Conservation (phyloP, 805 yeast species). For the Gaillardinia entomophila region DNA sequence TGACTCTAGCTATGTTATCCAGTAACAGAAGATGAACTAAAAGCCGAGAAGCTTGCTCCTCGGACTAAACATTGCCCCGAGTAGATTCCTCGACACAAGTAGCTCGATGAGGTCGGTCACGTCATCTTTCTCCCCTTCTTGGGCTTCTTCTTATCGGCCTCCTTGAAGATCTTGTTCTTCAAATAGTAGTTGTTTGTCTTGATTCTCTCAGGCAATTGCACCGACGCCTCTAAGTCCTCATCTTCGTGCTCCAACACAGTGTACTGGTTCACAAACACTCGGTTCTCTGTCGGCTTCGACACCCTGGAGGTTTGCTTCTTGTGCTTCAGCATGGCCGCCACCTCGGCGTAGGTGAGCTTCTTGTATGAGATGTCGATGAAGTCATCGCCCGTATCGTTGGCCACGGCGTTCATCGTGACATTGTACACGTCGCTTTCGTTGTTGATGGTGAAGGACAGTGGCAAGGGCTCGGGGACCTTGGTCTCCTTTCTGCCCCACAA, state of each 20-base stretch:
- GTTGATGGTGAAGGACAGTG: not conserved
- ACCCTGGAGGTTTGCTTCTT: constrained; percentile 13
- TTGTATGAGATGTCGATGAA: constrained; percentile 31
- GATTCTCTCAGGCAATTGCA: constrained; percentile 7
- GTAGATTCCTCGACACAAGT: too few relatives aligned
- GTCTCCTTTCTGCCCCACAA: not conserved
- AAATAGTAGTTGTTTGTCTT: constrained; percentile 15
- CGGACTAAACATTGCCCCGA: too few relatives aligned
- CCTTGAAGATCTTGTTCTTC: constrained; percentile 12
- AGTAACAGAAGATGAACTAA: too few relatives aligned
- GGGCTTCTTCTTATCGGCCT: constrained; percentile 7
- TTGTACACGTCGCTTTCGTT: not conserved
- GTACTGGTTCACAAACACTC: constrained; percentile 10
- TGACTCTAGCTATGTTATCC: constrained; percentile 9
- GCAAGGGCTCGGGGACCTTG: not conserved
- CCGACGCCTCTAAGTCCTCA: constrained; percentile 4
- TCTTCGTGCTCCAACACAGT: constrained; percentile 9
- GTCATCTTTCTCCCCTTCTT: constrained; percentile 6
- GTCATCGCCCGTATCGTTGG: constrained; percentile 19
- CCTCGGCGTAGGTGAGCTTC: constrained; percentile 41
- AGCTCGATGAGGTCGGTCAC: too few relatives aligned
- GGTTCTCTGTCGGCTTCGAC: constrained; percentile 2
- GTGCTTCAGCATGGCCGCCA: constrained; percentile 24
- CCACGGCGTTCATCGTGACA: not conserved
- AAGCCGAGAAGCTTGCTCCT: too few relatives aligned